phyloP scores from a whole-genome alignment of 305 asterid genomes.

The Fraxinus albicans region DNA sequence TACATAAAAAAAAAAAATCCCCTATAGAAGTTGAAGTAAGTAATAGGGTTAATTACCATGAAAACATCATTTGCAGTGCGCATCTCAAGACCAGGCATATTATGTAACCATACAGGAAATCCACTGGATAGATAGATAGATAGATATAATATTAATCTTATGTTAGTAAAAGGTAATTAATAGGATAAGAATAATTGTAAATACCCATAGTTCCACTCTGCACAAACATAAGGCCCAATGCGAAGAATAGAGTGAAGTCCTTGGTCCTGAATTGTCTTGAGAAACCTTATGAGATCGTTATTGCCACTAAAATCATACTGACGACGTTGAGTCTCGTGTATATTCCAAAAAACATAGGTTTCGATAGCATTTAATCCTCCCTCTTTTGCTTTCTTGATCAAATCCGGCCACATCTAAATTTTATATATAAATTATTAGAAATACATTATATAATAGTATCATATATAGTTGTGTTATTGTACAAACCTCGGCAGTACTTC shows the following conservation, averaged over 20 bases:
- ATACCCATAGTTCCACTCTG: constrained; percentile 83
- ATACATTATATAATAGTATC: neutral
- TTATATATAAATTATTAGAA: neutral
- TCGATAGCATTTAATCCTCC: constrained; percentile 77
- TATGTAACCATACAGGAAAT: constrained; percentile 76
- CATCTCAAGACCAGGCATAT: constrained; percentile 51
- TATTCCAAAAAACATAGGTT: constrained; percentile 81
- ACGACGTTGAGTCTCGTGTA: constrained; percentile 62
- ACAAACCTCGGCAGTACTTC: constrained; percentile 45
- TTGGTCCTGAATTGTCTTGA: constrained; percentile 48
- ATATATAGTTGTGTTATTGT: neutral
- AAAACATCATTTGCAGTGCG: constrained; percentile 57
- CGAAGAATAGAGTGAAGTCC: constrained; percentile 72
- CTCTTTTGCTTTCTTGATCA: constrained; percentile 63
- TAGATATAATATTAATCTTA: too few species aligned
- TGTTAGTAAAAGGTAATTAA: neutral
- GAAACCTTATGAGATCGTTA: constrained; percentile 56
- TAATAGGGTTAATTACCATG: constrained; percentile 41
- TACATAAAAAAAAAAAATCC: neutral
- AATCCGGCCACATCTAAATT: constrained; percentile 69
- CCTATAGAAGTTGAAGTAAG: neutral
- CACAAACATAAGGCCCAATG: constrained; percentile 83
- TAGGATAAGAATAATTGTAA: neutral
- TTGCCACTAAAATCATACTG: constrained; percentile 63
- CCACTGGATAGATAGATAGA: constrained; percentile 37